Base-by-base conservation (phyloP, 139 green algal species). In the Tetraselmis striata region DNA sequence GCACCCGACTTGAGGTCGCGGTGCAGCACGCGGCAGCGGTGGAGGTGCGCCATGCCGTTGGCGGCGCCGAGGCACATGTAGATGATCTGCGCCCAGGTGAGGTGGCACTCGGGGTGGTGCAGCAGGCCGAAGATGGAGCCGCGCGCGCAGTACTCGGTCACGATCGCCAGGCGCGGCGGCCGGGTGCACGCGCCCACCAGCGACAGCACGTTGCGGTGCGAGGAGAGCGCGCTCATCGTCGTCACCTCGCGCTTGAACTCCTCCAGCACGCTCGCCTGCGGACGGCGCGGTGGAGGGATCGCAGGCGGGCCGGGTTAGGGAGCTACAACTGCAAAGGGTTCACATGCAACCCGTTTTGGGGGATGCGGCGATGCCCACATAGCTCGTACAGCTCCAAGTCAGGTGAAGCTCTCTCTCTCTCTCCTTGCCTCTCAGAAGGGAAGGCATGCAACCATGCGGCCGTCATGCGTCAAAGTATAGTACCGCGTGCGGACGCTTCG, bases 41-140 rank as follows among this genome's bases (percentile, higher is more conserved):
- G 91, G 79, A 95, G 85, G 84, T 92, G 89, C 24, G 78, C 81
- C 90, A 95, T 91, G 81, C 90, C 91, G 0, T 81, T 75, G 11
- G 90, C 91, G 26, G 90, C 90, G 24, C 85, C 89, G 58, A 91
- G 86, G 82, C 86, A 88, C 27, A 93, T 82, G 74, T 30, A 28
- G 75, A 90, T 81, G 30, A 92, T 76, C 81, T 90, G 84, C 24
- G 67, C 29, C 83, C 84, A 88, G 18, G 32, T 79, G 27, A 91
- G 80, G 29, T 84, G 79, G 77, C 79, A 76, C 24, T 32, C 59
- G 23, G 87, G 86, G 18, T 75, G 79, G 83, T 91, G 88, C 75
- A 93, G 85, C 79, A 93, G 59, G 27, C 31, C 78, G 30, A 91
- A 93, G 78, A 93, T 77, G 1, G 87, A 91, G 23, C 90, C 90